Percentiles rank a stretch among this genome's conserved stretches.
Evolutionary conservation across 1,284 basidiomycete genomes (phyloP).

Genomic region (Ganoderma lingzhi): DNA sequence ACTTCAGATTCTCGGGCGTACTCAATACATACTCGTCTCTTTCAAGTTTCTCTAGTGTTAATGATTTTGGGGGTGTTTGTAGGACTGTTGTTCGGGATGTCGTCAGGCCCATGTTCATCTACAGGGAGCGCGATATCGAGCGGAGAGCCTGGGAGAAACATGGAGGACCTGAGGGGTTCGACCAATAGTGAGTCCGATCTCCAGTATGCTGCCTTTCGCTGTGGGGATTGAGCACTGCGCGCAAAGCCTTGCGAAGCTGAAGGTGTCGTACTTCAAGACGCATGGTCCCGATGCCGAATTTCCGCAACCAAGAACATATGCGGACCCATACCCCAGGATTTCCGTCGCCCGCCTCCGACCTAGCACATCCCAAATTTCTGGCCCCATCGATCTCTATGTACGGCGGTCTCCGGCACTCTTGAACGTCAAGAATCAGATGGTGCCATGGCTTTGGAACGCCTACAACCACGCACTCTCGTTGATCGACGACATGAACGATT

Average conservation of each 20-base stretch:
- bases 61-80: not conserved
- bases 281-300: not conserved
- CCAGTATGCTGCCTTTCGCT: not conserved
- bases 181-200: not conserved
- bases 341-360: not conserved
- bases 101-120: slow-evolving; percentile 1
- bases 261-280: not conserved
- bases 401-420: not conserved
- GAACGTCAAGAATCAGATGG: not conserved
- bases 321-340: not conserved
- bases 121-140: not conserved
- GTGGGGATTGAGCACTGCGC: not conserved
- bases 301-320: not conserved
- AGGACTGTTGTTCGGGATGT: not conserved
- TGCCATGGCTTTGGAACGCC: not conserved
- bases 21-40: not conserved
- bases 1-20: too few species aligned
- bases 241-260: not conserved
- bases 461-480: not conserved
- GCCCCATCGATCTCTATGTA: not conserved
- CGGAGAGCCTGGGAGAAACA: not conserved
- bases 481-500: not conserved
- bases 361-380: not conserved
- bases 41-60: not conserved
- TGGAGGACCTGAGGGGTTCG: not conserved